These are phyloP conservation scores for Pyronema omphalodes DNA, from an alignment of 495 filamentous ascomycete species.

Conservation along the genomic window DNA sequence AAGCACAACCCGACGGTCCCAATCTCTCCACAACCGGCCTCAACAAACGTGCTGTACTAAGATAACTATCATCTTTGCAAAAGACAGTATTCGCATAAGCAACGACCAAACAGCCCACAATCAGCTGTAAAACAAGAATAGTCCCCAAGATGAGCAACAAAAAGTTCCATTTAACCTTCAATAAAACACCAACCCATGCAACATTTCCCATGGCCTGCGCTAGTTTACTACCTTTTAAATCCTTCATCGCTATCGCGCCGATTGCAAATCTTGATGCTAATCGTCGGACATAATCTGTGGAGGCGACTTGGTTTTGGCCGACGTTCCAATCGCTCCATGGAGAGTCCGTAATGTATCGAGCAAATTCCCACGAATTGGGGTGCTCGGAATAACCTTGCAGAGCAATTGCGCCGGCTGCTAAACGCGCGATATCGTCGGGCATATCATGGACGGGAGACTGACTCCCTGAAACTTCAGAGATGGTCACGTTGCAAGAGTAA, in stretches of 20 bases:
- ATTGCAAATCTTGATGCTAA: constrained; percentile 8
- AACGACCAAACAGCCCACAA: constrained; percentile 13
- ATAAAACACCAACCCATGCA: constrained; percentile 15
- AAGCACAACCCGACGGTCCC: constrained; percentile 15
- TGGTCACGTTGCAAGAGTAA: constrained; percentile 13
- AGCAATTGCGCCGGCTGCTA: constrained; percentile 16
- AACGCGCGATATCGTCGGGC: constrained; percentile 7
- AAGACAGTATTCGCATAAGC: constrained; percentile 16
- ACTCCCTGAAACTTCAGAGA: constrained; percentile 8
- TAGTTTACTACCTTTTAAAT: constrained; percentile 2
- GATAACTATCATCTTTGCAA: constrained; percentile 23
- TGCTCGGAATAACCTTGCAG: constrained; percentile 15
- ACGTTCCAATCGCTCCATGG: constrained; percentile 2
- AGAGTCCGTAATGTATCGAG: not conserved
- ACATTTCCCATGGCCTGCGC: constrained; percentile 6
- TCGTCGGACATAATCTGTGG: not conserved
- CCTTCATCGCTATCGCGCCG: constrained; percentile 16
- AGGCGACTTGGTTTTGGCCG: not conserved
- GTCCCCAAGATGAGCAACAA: constrained; percentile 12
- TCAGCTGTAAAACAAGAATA: constrained; percentile 13
- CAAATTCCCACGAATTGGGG: not conserved
- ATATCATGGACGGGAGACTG: constrained; percentile 1
- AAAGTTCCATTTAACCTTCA: constrained; percentile 17
- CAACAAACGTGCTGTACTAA: constrained; percentile 18
- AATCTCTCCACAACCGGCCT: constrained; percentile 22